Conservation (phyloP, 495 filamentous ascomycete genomes). For the Ramalina peruviana region DNA sequence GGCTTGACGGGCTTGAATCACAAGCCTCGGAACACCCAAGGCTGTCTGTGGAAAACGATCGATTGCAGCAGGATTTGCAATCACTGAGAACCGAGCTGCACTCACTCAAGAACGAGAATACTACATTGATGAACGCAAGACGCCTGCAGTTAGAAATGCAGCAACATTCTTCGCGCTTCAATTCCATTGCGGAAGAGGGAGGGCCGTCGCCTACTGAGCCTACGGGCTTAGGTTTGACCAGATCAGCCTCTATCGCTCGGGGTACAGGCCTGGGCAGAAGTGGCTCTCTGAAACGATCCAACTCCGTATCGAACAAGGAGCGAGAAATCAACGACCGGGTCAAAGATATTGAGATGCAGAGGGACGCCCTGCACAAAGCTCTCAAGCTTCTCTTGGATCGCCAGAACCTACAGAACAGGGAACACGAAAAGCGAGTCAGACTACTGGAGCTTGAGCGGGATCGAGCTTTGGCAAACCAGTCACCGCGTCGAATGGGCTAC, state of each 20-base stretch:
- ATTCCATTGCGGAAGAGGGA: slow-evolving; percentile 51
- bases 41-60: slow-evolving; percentile 58
- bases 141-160: slow-evolving; percentile 38
- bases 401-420: slow-evolving; percentile 65
- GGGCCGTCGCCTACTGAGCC: slow-evolving; percentile 16
- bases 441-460: slow-evolving; percentile 67
- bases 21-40: slow-evolving; percentile 52
- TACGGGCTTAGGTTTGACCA: slow-evolving; percentile 35
- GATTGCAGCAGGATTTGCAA: slow-evolving; percentile 69
- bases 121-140: slow-evolving; percentile 38
- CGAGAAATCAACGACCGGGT: slow-evolving; percentile 64
- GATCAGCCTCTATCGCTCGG: slow-evolving; percentile 49
- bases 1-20: slow-evolving; percentile 63
- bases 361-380: slow-evolving; percentile 79
- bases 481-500: slow-evolving; percentile 63
- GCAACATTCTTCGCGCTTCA: slow-evolving; percentile 37
- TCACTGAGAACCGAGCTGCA: slow-evolving; percentile 45
- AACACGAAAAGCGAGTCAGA: slow-evolving; percentile 63
- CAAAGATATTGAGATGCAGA: slow-evolving; percentile 84
- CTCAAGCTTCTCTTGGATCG: slow-evolving; percentile 77
- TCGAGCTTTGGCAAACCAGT: slow-evolving; percentile 47
- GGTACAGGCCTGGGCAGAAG: slow-evolving; percentile 20
- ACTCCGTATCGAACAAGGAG: slow-evolving; percentile 48
- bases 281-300: slow-evolving; percentile 33
- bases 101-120: slow-evolving; percentile 45